Percentiles rank a stretch among this genome's conserved stretches.
These are phyloP conservation scores for Torulaspora delbrueckii DNA, from an alignment of 805 yeast genomes.

Conservation along the genomic window DNA sequence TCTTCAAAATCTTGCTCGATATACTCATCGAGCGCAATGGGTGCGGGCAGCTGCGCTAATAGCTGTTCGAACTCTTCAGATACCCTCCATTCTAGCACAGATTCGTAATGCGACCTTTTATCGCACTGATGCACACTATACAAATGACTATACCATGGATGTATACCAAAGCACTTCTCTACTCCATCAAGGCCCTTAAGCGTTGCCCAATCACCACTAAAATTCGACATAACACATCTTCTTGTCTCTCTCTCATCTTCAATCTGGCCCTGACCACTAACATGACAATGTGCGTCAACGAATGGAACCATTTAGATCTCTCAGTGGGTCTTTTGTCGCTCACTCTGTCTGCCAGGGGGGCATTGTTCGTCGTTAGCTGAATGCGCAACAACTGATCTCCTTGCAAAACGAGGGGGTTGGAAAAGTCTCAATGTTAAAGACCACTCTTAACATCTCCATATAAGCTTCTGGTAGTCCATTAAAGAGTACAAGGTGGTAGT, in stretches of 20 bases:
- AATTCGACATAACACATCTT: constrained; percentile 46
- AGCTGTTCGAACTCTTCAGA: constrained; percentile 32
- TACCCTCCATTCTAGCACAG: constrained; percentile 42
- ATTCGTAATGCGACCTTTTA: constrained; percentile 52
- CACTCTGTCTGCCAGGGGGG: neutral
- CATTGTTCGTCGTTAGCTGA: constrained; percentile 2
- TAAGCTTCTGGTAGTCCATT: neutral
- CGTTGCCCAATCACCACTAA: constrained; percentile 28
- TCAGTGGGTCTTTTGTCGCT: neutral
- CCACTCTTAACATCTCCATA: neutral
- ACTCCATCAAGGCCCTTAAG: constrained; percentile 17
- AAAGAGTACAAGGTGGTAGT: neutral
- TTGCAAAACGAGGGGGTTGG: constrained; percentile 8
- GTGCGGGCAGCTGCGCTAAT: constrained; percentile 54
- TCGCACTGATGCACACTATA: constrained; percentile 35
- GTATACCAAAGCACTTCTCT: constrained; percentile 54
- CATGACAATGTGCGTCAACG: constrained; percentile 39
- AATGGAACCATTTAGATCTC: constrained; percentile 3
- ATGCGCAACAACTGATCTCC: constrained; percentile 4
- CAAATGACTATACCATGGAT: constrained; percentile 87
- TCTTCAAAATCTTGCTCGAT: constrained; percentile 26
- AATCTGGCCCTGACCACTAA: constrained; percentile 12
- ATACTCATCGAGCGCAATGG: constrained; percentile 41
- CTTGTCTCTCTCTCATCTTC: neutral
- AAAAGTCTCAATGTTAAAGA: neutral